Percentiles rank a stretch among this genome's conserved stretches.
Conservation (phyloP, 2,329 filamentous ascomycete genomes). For the Aspergillus melleus region DNA sequence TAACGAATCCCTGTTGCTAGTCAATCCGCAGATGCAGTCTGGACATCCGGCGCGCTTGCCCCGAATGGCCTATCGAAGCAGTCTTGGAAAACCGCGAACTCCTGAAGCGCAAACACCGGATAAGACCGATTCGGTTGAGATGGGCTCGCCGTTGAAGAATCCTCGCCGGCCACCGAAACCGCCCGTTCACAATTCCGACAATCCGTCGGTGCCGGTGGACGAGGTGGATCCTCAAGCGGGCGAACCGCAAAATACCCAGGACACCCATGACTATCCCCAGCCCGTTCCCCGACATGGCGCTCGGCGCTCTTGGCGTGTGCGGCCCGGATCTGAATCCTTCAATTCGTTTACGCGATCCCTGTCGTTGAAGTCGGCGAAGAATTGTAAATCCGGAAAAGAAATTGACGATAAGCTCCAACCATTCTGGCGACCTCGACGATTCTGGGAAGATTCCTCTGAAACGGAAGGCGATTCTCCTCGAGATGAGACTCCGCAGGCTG, state of each 20-base stretch:
- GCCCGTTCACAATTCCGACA: conserved; percentile 56
- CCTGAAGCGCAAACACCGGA: conserved; percentile 20
- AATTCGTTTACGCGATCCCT: conserved; percentile 39
- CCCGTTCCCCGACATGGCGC: conserved; percentile 35
- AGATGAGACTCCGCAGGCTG: neutral
- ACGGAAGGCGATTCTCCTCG: conserved; percentile 37
- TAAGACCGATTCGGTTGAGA: conserved; percentile 18
- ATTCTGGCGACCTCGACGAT: conserved; percentile 64
- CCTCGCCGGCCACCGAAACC: conserved; percentile 59
- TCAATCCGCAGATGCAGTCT: conserved; percentile 51
- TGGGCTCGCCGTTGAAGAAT: conserved; percentile 61
- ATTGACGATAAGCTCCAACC: conserved; percentile 56
- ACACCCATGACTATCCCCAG: conserved; percentile 22
- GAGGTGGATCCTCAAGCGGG: conserved; percentile 45
- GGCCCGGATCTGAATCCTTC: conserved; percentile 43
- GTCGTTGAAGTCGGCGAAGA: conserved; percentile 42
- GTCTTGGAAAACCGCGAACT: conserved; percentile 23
- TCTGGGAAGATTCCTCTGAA: conserved; percentile 59
- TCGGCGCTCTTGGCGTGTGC: conserved; percentile 38
- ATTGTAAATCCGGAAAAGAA: conserved; percentile 44
- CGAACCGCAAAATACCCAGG: conserved; percentile 7
- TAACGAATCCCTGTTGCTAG: conserved; percentile 63
- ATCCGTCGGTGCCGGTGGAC: conserved; percentile 44
- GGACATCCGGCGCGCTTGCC: conserved; percentile 31
- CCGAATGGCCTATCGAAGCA: conserved; percentile 18